phyloP scores from a whole-genome alignment of 192 early-diverging fungal species.

The Podila clonocystis region DNA sequence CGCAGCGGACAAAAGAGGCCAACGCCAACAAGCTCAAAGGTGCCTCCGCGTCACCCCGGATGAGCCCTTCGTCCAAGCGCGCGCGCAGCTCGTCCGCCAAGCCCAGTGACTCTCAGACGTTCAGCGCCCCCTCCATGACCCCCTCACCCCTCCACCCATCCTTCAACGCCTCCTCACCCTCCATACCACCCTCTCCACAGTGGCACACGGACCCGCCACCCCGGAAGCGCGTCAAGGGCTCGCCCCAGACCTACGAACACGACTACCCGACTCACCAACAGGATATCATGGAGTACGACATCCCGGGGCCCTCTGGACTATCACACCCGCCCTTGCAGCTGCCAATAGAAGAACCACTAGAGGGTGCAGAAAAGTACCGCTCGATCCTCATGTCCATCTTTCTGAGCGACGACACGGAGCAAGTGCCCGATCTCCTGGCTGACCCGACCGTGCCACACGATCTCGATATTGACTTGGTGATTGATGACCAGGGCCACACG shows the following conservation, averaged over 20 bases:
- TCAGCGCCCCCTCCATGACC: constrained; percentile 26
- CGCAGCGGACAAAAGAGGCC: constrained; percentile 9
- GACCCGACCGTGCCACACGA: constrained; percentile 53
- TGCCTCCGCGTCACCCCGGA: constrained; percentile 17
- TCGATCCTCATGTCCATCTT: constrained; percentile 88
- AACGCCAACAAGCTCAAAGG: constrained; percentile 6
- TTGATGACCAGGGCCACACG: constrained; percentile 96
- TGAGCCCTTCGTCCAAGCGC: constrained; percentile 19
- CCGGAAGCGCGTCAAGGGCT: constrained; percentile 16
- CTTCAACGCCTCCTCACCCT: constrained; percentile 26
- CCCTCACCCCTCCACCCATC: constrained; percentile 41
- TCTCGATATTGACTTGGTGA: constrained; percentile 82
- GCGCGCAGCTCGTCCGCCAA: constrained; percentile 34
- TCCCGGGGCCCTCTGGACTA: neutral
- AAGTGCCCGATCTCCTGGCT: constrained; percentile 64
- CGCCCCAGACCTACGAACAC: constrained; percentile 4
- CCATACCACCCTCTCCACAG: constrained; percentile 37
- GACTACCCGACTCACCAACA: constrained; percentile 8
- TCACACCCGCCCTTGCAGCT: neutral
- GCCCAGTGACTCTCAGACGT: constrained; percentile 18
- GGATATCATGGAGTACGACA: constrained; percentile 11
- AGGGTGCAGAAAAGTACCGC: constrained; percentile 70
- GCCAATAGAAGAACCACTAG: constrained; percentile 26
- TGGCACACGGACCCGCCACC: constrained; percentile 27
- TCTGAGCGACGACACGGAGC: constrained; percentile 74